These are phyloP conservation scores for Cyberlindnera americana DNA, from an alignment of 805 yeast species.

Conservation along the genomic window DNA sequence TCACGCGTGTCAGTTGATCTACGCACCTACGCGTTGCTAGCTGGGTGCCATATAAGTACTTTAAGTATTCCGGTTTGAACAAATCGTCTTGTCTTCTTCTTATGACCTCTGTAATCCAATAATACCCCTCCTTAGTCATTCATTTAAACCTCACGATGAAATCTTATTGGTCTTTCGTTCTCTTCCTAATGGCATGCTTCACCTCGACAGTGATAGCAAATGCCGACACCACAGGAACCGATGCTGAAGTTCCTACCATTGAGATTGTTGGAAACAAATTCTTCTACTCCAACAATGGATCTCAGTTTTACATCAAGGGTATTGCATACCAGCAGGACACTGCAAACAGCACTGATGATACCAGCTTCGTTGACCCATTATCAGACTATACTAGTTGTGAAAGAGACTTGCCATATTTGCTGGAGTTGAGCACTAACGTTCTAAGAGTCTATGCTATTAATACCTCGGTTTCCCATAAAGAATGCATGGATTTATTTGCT, in stretches of 20 bases:
- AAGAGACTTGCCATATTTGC: conserved; percentile 68
- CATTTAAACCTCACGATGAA: conserved; percentile 6
- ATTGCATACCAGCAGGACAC: conserved; percentile 71
- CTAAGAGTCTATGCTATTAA: conserved; percentile 78
- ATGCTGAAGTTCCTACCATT: conserved; percentile 42
- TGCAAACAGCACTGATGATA: conserved; percentile 35
- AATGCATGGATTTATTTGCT: conserved; percentile 62
- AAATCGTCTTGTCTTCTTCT: background rate
- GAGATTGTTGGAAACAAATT: conserved; percentile 66
- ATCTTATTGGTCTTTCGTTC: conserved; percentile 6
- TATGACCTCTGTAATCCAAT: background rate
- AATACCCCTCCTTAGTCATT: background rate
- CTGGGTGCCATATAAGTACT: background rate
- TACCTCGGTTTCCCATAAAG: conserved; percentile 60
- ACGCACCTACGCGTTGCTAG: too few species aligned
- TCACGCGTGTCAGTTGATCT: too few species aligned
- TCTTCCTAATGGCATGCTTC: background rate
- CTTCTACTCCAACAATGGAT: conserved; percentile 63
- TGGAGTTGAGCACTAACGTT: conserved; percentile 58
- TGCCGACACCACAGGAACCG: conserved; percentile 24
- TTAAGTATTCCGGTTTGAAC: background rate
- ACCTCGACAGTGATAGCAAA: conserved; percentile 17
- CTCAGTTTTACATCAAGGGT: conserved; percentile 75
- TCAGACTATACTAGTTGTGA: conserved; percentile 59
- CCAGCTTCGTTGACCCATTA: conserved; percentile 57